Evolutionary conservation across 2,329 filamentous ascomycete species (phyloP), one percentile per base, ranked within the genome.

Genomic region (Neobulgaria alba): DNA sequence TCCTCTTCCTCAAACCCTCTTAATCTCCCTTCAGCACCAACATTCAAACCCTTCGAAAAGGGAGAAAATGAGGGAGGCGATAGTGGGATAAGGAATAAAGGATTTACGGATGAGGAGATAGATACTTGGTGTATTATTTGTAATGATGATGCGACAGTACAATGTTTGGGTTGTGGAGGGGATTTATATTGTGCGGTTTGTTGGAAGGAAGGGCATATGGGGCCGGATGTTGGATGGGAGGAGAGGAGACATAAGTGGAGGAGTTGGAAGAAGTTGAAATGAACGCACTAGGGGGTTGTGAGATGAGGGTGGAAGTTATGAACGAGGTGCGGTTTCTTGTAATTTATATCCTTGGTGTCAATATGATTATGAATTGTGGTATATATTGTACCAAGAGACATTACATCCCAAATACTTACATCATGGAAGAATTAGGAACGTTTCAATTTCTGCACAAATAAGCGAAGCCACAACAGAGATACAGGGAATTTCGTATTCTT

Each of bases 61-160:
- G 40, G 42, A 5, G 29, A 38, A 2, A 45, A 41, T 4, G 54
- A 52, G 33, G 40, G 42, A 5, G 29, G 38, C 3, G 44, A 41
- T 4, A 41, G 35, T 0, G 35, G 36, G 7, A 41, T 43, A 34
- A 54, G 53, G 40, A 53, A 51, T 35, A 26, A 26, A 12, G 12
- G 23, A 26, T 77, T 71, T 56, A 76, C 79, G 0, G 81, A 89
- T 52, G 79, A 82, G 23, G 84, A 90, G 52, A 71, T 81, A 46
- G 77, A 81, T 31, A 76, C 72, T 1, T 93, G 85, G 85, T 93
- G 87, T 59, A 74, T 80, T 21, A 87, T 92, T 8, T 94, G 87
- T 57, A 77, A 82, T 34, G 84, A 87, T 43, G 83, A 92, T 55
- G 85, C 82, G 0, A 78, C 77, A 3, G 63, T 92, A 19, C 71